These are phyloP conservation scores for Xylaria nigripes DNA, from an alignment of 495 filamentous ascomycete species.

Conservation along the genomic window DNA sequence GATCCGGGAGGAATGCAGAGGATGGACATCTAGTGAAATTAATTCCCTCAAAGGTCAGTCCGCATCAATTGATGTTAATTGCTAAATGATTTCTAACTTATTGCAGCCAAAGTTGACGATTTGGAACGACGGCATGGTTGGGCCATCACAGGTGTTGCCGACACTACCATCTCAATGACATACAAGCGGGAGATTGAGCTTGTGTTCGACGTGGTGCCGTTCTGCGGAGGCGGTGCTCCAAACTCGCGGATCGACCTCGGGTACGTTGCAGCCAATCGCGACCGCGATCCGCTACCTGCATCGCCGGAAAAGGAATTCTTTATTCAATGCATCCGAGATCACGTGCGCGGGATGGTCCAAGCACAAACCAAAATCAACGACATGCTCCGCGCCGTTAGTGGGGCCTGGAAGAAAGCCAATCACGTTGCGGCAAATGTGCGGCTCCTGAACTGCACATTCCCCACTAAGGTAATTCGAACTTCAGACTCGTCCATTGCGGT, in stretches of 20 bases:
- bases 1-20: conserved; percentile 75
- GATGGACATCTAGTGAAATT: conserved; percentile 79
- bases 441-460: conserved; percentile 44
- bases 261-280: conserved; percentile 46
- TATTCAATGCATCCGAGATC: conserved; percentile 53
- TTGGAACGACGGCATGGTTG: conserved; percentile 71
- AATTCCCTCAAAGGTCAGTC: conserved; percentile 58
- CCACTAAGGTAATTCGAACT: conserved; percentile 45
- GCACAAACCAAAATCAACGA: conserved; percentile 41
- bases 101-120: conserved; percentile 53
- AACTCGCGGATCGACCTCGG: conserved; percentile 39
- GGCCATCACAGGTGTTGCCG: conserved; percentile 59
- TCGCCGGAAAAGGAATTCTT: conserved; percentile 60
- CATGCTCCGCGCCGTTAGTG: conserved; percentile 47
- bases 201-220: conserved; percentile 60
- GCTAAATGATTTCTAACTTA: conserved; percentile 1
- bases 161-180: conserved; percentile 61
- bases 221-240: conserved; percentile 28
- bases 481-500: conserved; percentile 50
- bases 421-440: conserved; percentile 46
- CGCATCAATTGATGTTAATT: background rate
- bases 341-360: conserved; percentile 44
- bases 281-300: conserved; percentile 38
- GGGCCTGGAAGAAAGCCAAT: conserved; percentile 52
- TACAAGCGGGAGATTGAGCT: conserved; percentile 72